Evolutionary conservation across 2,329 filamentous ascomycete genomes (phyloP), one percentile per base, ranked within the genome.

Genomic region (Calonectria pauciramosa): DNA sequence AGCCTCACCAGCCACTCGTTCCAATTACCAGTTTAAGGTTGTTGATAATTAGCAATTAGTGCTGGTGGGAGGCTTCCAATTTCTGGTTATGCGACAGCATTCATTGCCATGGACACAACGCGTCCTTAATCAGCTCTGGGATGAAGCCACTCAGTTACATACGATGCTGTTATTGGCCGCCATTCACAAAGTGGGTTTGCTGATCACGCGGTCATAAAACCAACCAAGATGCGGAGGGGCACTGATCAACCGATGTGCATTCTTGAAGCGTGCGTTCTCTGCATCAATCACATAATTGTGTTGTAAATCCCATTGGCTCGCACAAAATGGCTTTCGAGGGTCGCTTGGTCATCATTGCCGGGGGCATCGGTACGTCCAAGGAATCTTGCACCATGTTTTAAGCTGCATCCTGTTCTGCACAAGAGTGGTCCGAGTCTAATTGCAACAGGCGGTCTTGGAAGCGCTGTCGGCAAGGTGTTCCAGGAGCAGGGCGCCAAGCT

Each of bases 291-390:
- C 23, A 23, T 8, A 23, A 41, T 9, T 63, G 23, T 8, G 8
- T 44, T 26, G 23, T 38, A 14, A 11, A 14, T 49, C 23, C 32
- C 23, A 38, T 32, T 18, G n/a, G 60, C 7, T 14, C 10, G 18
- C 23, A 26, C 26, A 63, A 30, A 7, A 70, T 70, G 68, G 54
- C 68, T 52, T 70, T 70, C 10, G 44, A 26, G 28, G 23, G n/a
- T 38, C 68, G 68, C n/a, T 41, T 70, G 56, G 44, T 34, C 4
- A 70, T 70, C 14, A 70, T 70, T 70, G 20, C 56, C 44, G 68
- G 68, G 26, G 68, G 68, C 13, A 64, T 70, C 20, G 68, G 68
- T 70, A 52, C 16, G 54, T 64, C 3, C 8, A 41, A 63, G 28
- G 23, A 20, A 16, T n/a, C 34, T 32, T 10, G 20, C 16, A 28